Conservation (phyloP, 2,329 filamentous ascomycete genomes). For the Pseudogymnoascus sp. region DNA sequence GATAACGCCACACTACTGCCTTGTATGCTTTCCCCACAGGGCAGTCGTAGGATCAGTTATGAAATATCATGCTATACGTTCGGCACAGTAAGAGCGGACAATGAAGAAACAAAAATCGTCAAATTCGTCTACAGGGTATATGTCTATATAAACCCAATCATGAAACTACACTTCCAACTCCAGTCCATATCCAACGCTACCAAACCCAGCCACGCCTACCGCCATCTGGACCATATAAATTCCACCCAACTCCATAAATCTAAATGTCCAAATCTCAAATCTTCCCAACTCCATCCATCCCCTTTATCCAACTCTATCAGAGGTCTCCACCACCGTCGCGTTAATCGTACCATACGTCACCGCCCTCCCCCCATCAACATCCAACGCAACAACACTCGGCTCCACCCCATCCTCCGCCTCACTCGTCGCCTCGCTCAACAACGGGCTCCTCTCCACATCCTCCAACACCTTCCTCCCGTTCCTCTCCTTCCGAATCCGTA, state of each 20-base stretch:
- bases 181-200: background rate
- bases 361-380: background rate
- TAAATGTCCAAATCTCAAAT: background rate
- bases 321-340: background rate
- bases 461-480: background rate
- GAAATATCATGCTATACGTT: background rate
- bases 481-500: background rate
- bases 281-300: background rate
- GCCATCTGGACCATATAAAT: background rate
- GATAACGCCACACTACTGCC: background rate
- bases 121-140: background rate
- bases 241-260: background rate
- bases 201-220: background rate
- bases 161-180: background rate
- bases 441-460: slow-evolving; percentile 5
- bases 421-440: background rate
- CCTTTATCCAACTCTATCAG: background rate
- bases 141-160: background rate
- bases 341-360: background rate
- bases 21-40: no score
- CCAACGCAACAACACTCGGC: background rate
- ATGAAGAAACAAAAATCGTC: background rate
- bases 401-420: background rate
- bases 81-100: background rate
- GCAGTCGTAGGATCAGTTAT: background rate